Percentiles rank a stretch among this genome's conserved stretches.
These are phyloP conservation scores for Rhynchospora tenuis DNA, from an alignment of 176 grass and related monocot genomes.

Conservation along the genomic window DNA sequence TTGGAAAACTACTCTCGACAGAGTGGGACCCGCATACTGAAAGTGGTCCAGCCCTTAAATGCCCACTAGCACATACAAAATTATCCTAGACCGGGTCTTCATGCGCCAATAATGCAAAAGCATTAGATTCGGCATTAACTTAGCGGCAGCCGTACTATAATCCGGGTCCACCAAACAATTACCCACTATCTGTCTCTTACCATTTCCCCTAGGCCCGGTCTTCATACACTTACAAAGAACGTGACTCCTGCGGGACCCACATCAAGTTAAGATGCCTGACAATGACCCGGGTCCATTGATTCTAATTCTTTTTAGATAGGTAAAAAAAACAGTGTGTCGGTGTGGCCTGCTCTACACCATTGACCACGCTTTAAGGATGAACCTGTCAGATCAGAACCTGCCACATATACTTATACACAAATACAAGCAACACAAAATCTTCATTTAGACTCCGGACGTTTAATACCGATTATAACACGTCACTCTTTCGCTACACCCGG, in stretches of 20 bases:
- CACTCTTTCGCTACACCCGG: not conserved
- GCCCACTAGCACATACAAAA: not conserved
- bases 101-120: not conserved
- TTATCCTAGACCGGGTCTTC: conserved; percentile 5
- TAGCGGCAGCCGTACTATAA: not conserved
- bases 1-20: conserved; percentile 9
- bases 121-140: not conserved
- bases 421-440: not conserved
- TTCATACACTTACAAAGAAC: not conserved
- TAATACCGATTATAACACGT: not conserved
- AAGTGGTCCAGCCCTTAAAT: conserved; percentile 1
- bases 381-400: conserved; percentile 3
- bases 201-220: not conserved
- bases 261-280: not conserved
- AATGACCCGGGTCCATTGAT: not conserved
- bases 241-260: not conserved
- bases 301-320: not conserved
- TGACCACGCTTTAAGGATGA: not conserved
- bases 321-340: not conserved
- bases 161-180: not conserved
- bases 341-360: not conserved
- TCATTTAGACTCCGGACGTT: not conserved
- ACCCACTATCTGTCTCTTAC: not conserved
- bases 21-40: not conserved
- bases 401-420: not conserved